Conservation (phyloP, 306 rosid genomes). For the Lathyrus aphaca region DNA sequence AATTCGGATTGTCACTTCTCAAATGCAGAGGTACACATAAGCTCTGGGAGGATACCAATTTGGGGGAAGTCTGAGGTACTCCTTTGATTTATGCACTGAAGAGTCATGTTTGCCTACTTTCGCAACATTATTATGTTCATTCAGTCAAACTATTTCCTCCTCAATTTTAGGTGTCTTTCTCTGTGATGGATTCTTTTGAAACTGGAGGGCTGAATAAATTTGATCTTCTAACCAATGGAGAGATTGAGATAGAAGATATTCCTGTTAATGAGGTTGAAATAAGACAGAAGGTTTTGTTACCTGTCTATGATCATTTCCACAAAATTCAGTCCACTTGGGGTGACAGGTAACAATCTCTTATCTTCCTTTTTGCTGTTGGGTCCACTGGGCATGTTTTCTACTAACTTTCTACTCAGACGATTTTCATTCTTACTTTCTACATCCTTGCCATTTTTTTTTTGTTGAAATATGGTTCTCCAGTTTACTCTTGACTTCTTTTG, state of each 20-base stretch:
- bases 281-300: conserved; percentile 79
- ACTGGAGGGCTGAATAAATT: conserved; percentile 46
- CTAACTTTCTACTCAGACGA: conserved; percentile 1
- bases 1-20: conserved; percentile 66
- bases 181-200: conserved; percentile 57
- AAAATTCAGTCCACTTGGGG: conserved; percentile 67
- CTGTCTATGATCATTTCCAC: conserved; percentile 74
- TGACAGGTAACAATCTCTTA: conserved; percentile 65
- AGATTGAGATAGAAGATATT: conserved; percentile 81
- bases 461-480: conserved; percentile 26
- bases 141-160: conserved; percentile 28
- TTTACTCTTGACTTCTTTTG: conserved; percentile 21
- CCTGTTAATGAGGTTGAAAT: conserved; percentile 71
- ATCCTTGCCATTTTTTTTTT: conserved; percentile 22
- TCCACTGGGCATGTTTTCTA: conserved; percentile 11
- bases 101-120: conserved; percentile 31
- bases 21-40: conserved; percentile 88
- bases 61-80: conserved; percentile 89
- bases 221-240: conserved; percentile 56
- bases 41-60: conserved; percentile 81
- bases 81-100: conserved; percentile 37
- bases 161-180: conserved; percentile 69
- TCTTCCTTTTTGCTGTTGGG: conserved; percentile 18
- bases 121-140: conserved; percentile 39
- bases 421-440: conserved; percentile 31